phyloP scores from a whole-genome alignment of 2,329 filamentous ascomycete genomes.

The Zasmidium cellare region DNA sequence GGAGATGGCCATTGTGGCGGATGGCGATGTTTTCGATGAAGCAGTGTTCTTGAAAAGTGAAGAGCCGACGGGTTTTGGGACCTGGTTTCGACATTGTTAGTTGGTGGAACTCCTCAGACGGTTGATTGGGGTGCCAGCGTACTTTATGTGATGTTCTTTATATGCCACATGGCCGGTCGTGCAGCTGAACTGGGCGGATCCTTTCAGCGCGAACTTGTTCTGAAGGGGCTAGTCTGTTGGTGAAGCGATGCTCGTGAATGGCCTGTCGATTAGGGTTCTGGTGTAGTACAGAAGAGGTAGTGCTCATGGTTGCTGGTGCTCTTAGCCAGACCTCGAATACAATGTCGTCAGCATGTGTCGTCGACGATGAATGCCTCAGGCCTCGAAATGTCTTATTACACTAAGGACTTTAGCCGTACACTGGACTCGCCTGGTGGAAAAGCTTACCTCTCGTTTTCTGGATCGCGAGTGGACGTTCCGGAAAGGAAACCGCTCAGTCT shows the following conservation, averaged over 20 bases:
- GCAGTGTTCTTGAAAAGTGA: background rate
- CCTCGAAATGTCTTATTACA: no score
- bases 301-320: no score
- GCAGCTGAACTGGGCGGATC: background rate
- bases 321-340: no score
- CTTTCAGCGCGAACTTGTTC: background rate
- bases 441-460: no score
- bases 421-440: no score
- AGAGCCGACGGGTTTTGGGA: background rate
- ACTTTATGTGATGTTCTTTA: background rate
- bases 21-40: slow-evolving; percentile 37
- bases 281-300: background rate
- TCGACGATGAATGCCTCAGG: background rate
- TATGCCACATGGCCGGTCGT: background rate
- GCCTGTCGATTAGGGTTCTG: background rate
- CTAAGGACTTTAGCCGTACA: no score
- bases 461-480: no score
- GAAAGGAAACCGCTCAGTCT: no score
- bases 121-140: background rate
- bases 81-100: background rate
- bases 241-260: background rate
- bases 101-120: background rate
- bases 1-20: slow-evolving; percentile 6
- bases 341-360: background rate
- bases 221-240: background rate